Evolutionary conservation across 106 monocot species (phyloP), one percentile per base, ranked within the genome.

Genomic region (Phalaenopsis equestris): DNA sequence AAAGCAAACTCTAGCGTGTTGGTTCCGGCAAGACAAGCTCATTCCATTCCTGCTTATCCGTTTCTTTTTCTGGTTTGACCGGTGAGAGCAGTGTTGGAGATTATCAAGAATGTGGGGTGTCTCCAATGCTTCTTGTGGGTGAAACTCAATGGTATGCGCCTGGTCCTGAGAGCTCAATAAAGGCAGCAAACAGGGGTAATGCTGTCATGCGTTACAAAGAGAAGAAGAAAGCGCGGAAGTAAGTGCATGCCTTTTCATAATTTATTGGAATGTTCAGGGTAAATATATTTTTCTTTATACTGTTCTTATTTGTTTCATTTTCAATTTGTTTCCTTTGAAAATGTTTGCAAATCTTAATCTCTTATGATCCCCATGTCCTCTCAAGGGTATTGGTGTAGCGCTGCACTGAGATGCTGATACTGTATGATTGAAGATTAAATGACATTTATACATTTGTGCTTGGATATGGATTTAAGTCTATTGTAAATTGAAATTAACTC

Each of bases 151-250:
- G 89, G 93, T 84, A 78, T 42, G 41, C 78, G 79, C 42, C 89
- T 76, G 81, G 93, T 67, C 67, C 81, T 45, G 89, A 87, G 67
- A 81, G 79, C n/a, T 73, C 86, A 45, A 84, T 79, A 56, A 41
- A 81, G 38, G 47, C 79, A 57, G 84, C 87, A 84, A 85, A 36
- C 67, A 87, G 93, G 76, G 91, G 88, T 24, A 89, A 79, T 81
- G 93, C 93, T 49, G 91, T 94, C 23, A 87, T 86, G 81, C 89
- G 93, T 23, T 94, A 94, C 87, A 91, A 91, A 79, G 89, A 89
- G 81, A 94, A 94, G 84, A 94, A 89, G 86, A 94, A 94, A 83
- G 57, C 42, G 23, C 84, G 93, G 58, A 91, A 86, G 93, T 94
- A 78, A 70, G 82, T 82, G 36, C 41, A 4, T 19, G 21, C 30